Evolutionary conservation across 1,284 basidiomycete species (phyloP).

Genomic region (Gymnopus androsaceus): DNA sequence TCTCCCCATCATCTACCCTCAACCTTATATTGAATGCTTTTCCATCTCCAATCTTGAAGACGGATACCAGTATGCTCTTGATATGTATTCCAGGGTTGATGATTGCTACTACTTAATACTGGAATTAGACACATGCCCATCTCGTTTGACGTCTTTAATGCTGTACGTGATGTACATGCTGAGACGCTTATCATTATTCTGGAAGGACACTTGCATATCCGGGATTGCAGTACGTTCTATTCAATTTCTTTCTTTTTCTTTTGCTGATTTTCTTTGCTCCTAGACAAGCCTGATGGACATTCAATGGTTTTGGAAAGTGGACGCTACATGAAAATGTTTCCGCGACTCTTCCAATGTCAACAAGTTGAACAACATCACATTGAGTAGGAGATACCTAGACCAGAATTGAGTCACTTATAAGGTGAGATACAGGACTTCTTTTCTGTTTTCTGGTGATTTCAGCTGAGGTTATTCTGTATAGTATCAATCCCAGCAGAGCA

Average conservation of each 20-base stretch:
- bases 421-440: constrained; percentile 34
- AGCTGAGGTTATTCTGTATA: constrained; percentile 28
- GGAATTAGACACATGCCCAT: constrained; percentile 79
- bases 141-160: constrained; percentile 68
- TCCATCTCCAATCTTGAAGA: no score
- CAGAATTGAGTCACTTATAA: constrained; percentile 73
- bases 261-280: constrained; percentile 12
- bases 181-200: constrained; percentile 78
- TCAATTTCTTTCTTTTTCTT: neutral
- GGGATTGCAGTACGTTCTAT: constrained; percentile 39
- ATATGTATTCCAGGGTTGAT: no score
- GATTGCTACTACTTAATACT: no score
- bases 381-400: constrained; percentile 73
- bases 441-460: neutral
- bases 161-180: constrained; percentile 74
- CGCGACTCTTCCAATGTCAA: constrained; percentile 52
- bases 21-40: no score
- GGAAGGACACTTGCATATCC: constrained; percentile 57
- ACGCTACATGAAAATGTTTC: constrained; percentile 86
- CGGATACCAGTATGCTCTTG: no score
- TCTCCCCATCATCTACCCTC: no score
- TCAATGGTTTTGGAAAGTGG: constrained; percentile 79
- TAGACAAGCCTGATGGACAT: constrained; percentile 60
- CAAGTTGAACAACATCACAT: constrained; percentile 50
- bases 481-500: constrained; percentile 56